Evolutionary conservation across 148 eudicot genomes (phyloP), one percentile per base, ranked within the genome.

Genomic region (Cornus florida): DNA sequence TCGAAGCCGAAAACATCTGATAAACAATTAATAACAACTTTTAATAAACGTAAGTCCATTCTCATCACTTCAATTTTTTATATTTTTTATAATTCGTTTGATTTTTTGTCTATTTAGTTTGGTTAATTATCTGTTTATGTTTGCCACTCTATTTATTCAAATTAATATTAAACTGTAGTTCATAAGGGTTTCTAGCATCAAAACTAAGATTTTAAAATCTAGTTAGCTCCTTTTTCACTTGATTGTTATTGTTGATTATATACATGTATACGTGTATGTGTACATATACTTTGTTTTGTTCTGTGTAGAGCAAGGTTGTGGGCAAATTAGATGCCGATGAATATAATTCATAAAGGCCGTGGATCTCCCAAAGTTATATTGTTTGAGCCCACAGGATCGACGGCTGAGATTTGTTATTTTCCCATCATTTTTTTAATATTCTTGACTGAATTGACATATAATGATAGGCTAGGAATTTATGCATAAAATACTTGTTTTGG

Each of bases 331-430:
- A 81, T 78, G 90, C 71, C 84, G 79, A 43, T 82, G 73, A 89
- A 91, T 86, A 43, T 87, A 71, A 82, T 90, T 65, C 86, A 78
- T 50, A 91, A 86, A 67, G 80, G 87, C 67, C 89, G 88, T 83
- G 91, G 93, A 67, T 78, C 90, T 16, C 80, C 91, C n/a, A 83
- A 73, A 69, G 67, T 92, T 75, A 65, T 92, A 32, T 80, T 92
- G 79, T 79, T 88, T 24, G 98, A 92, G 72, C 92, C 92, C 1
- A 89, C 88, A 79, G 96, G 98, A 75, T 94, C 96, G 71, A 88
- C 98, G 2, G 98, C 92, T 75, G 98, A 94, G 96, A 96, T 93
- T 79, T 32, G 57, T 86, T 28, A 46, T 17, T 79, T 35, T 71
- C n/a, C 38, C 20, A 5, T 62, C 9, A 31, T 7, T 12, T 1